Evolutionary conservation across 768 basidiomycete species (phyloP).

Genomic region (Boletus insuetus): DNA sequence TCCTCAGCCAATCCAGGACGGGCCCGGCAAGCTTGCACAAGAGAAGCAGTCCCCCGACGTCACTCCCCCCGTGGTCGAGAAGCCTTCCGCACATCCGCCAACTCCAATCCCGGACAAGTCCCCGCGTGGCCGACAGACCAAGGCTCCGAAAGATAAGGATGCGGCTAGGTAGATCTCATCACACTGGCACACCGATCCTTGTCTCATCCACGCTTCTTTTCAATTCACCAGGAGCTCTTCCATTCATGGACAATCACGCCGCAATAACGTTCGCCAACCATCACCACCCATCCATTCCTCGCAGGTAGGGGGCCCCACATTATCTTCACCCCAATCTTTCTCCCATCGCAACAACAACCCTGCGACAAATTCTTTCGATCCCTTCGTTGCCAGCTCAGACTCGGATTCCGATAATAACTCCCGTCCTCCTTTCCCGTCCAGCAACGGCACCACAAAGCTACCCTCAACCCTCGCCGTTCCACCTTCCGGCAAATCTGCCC

Average conservation of each 20-base stretch:
- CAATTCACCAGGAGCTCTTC: conserved; percentile 44
- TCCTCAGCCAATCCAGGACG: conserved; percentile 27
- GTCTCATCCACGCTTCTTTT: conserved; percentile 7
- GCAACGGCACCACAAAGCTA: conserved; percentile 19
- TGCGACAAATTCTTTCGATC: conserved; percentile 42
- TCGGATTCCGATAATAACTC: conserved; percentile 37
- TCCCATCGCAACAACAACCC: conserved; percentile 31
- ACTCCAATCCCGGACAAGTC: conserved; percentile 28
- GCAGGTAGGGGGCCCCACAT: conserved; percentile 60
- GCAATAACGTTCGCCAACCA: conserved; percentile 57
- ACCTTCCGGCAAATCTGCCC: conserved; percentile 56
- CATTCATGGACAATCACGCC: conserved; percentile 41
- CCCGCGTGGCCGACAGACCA: conserved; percentile 35
- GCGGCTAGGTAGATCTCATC: conserved; percentile 37
- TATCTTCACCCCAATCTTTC: conserved; percentile 22
- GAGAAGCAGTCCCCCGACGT: conserved; percentile 27
- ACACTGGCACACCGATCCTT: not conserved
- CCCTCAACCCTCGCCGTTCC: conserved; percentile 43
- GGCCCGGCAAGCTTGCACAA: conserved; percentile 30
- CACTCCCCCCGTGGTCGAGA: conserved; percentile 30
- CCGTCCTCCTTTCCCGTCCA: conserved; percentile 34
- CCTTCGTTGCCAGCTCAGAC: conserved; percentile 48
- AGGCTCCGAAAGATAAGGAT: conserved; percentile 43
- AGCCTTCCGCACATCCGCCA: conserved; percentile 22
- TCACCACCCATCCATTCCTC: conserved; percentile 60